Base-by-base conservation (phyloP, 169 alveolate genomes). In the Miamiensis avidus region DNA sequence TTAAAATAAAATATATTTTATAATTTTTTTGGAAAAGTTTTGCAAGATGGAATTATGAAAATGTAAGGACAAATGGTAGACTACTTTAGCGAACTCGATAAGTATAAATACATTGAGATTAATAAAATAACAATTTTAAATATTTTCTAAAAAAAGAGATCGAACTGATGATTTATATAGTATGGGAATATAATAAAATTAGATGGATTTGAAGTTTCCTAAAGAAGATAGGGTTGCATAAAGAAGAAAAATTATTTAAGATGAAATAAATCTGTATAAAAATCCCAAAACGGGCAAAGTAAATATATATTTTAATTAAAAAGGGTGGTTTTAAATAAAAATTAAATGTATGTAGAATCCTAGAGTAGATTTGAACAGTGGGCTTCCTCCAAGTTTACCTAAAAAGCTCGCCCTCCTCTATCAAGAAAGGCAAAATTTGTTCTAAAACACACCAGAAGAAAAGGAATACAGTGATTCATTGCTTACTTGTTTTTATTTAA, bases 41-140 rank as follows among this genome's bases (percentile, higher is more conserved):
- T 77, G 20, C n/a, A 77, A 77, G 82, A 77, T 77, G 82, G 82
- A 29, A 77, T 77, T 33, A 77, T 77, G 82, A 77, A 77, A 33
- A 77, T 77, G 82, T 33, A 77, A 33, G 82, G 33, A 77, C 74
- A 77, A 77, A 77, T 77, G 82, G 82, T 33, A 26, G 82, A 77
- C 15, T 77, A 32, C n/a, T 77, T 33, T 34, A 31, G 64, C 64
- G 82, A 77, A 27, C 65, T 32, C 31, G 82, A 77, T 77, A 77
- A 31, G 34, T 77, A 33, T 31, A 32, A 32, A 75, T 34, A 75
- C 31, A 34, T 34, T 75, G 33, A 49, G 69, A 4, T 49, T 11
- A 49, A 11, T 49, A 11, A 49, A 11, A 4, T 49, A 49, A 49
- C 20, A 11, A 49, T 49, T 49, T 49, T 49, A 49, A 11, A 11